A percentile compares a stretch with the other conserved stretches of the same genome.
Conservation (phyloP, 306 rosid genomes). For the Quercus rubra region DNA sequence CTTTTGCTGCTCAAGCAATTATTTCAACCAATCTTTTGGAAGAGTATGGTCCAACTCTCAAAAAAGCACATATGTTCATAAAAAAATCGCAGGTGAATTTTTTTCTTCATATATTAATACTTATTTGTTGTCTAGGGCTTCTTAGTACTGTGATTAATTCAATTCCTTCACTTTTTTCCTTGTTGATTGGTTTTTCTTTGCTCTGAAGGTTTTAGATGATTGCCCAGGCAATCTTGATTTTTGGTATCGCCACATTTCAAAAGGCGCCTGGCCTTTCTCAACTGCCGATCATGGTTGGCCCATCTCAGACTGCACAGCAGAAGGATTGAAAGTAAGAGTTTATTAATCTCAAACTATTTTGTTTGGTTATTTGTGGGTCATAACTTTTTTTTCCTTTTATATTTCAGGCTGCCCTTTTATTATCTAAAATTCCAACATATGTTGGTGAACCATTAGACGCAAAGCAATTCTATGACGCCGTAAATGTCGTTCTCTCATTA, state of each 20-base stretch:
- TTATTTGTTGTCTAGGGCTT: slow-evolving; percentile 24
- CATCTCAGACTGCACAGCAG: slow-evolving; percentile 90
- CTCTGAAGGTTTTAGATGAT: slow-evolving; percentile 60
- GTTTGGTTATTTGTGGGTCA: slow-evolving; percentile 6
- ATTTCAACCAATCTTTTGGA: slow-evolving; percentile 65
- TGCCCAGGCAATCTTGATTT: slow-evolving; percentile 62
- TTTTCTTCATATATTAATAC: slow-evolving; percentile 10
- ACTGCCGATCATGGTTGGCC: slow-evolving; percentile 96
- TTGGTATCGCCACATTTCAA: slow-evolving; percentile 91
- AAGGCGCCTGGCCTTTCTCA: slow-evolving; percentile 96
- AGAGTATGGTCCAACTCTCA: slow-evolving; percentile 62
- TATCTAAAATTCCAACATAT: slow-evolving; percentile 63
- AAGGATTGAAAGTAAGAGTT: slow-evolving; percentile 70
- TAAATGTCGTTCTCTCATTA: slow-evolving; percentile 75
- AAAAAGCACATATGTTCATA: slow-evolving; percentile 67
- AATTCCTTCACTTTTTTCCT: neutral
- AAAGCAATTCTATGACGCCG: slow-evolving; percentile 57
- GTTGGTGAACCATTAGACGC: slow-evolving; percentile 65
- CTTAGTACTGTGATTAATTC: neutral
- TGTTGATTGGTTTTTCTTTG: slow-evolving; percentile 12
- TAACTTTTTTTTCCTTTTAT: slow-evolving; percentile 7
- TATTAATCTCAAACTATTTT: slow-evolving; percentile 7
- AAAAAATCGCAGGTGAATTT: slow-evolving; percentile 73
- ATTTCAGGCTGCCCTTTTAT: slow-evolving; percentile 60
- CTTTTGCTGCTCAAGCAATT: slow-evolving; percentile 84